phyloP scores from a whole-genome alignment of 306 rosid species.

The barrel medic (Medicago truncatula) region MtrunA17r5.0-ANR NC_053049.1:4913501-4914000 shows the following conservation, averaged over 20 bases:
- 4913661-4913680: neutral
- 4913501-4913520: slow-evolving; percentile 82
- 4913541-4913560: slow-evolving; percentile 80
- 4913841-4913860: neutral
- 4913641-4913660: neutral
- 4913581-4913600: slow-evolving; percentile 39
- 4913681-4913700: neutral
- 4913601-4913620: slow-evolving; percentile 32
- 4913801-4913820: neutral
- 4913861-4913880: neutral
- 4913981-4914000: neutral
- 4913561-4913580: slow-evolving; percentile 95
- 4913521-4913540: slow-evolving; percentile 94
- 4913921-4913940: neutral
- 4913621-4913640: neutral
- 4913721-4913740: neutral
- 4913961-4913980: neutral
- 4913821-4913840: neutral
- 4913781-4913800: neutral
- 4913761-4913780: neutral
- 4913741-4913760: neutral
- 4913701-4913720: neutral
- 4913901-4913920: neutral
- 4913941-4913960: neutral
- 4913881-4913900: neutral